Base-by-base conservation (phyloP, 352 stramenopile species). In the Phytopythium mirpurense region DNA sequence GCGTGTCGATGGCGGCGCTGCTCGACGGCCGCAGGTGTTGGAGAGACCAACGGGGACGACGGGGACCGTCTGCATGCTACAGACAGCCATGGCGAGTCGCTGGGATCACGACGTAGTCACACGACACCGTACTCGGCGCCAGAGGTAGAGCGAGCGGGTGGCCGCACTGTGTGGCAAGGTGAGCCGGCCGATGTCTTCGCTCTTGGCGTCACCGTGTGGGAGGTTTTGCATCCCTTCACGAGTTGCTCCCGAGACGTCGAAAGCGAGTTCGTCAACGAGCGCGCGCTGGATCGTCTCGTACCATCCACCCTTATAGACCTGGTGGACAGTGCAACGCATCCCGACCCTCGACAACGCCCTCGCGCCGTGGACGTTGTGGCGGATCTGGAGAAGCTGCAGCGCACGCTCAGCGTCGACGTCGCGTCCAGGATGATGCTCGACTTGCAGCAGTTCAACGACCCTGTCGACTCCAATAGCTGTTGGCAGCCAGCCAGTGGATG, bases 181-280 rank as follows among this genome's bases (percentile, higher is more conserved):
- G n/a, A n/a, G n/a, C n/a, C n/a, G n/a, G n/a, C n/a, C n/a, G n/a
- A 87, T 54, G 56, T 86, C 3, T 86, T 78, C 62, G 69, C 73
- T 34, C 66, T 86, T 27, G 74, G 51, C 8, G 54, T 85, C 24
- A 83, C 78, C 11, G 72, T 86, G 53, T 86, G 78, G 73, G 70
- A 84, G 53, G 78, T 86, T 24, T 51, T 85, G 19, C 51, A 81
- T 32, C 70, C 70, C 4, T 37, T 37, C 18, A 12, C 26, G 24
- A 34, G 26, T 8, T 24, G 10, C 24, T 26, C 26, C 8, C 43
- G 43, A 24, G 43, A 36, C 43, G 1, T 18, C 7, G n/a, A n/a
- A n/a, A 32, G 29, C 29, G 29, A 32, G 29, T 9, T 5, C 2
- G 21, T 8, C 41, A 47, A 5, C 41, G 5, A n/a, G n/a, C n/a